Evolutionary conservation across 352 stramenopile genomes (phyloP), one percentile per base, ranked within the genome.

Genomic region (Phytophthora uliginosa): DNA sequence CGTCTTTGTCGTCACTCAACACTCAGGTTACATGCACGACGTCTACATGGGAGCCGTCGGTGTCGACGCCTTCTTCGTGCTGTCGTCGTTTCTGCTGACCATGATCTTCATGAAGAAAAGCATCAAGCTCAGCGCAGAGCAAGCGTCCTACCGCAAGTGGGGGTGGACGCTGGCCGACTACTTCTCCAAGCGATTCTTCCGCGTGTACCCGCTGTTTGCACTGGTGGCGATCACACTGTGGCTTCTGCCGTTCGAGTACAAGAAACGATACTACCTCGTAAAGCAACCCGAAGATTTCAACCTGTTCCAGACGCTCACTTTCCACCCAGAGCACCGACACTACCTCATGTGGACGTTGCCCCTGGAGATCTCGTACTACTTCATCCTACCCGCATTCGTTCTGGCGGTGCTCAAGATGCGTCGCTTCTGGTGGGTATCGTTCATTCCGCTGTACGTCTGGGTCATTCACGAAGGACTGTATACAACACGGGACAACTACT

Each of bases 311-410:
- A 64, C 45, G 8, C 63, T 64, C 55, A 64, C 45, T 12, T 64
- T 69, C 34, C 42, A 68, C 18, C 48, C 48, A 1, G 61, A 68
- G 20, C 52, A 70, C 52, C 55, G 54, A 20, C 51, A 64, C 54
- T 63, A 28, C 36, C 15, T 70, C 5, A 54, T 71, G 50, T 71
- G 63, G 63, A 64, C 63, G 36, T 26, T 71, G 8, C 63, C 63
- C 0, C 24, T 71, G 50, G 54, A 71, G 33, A 71, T 71, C 13
- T 62, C 63, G 45, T 70, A 70, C 53, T 70, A 70, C 20, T 70
- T 70, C 22, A 40, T 70, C 12, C 33, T 70, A 5, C 63, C 63
- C 13, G 53, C 36, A 2, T 63, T 69, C n/a, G 62, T 69, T 7
- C 7, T 69, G 31, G 28, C 28, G 5, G 40, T 63, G 53, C 9